These are phyloP conservation scores for Candida mattraensis DNA, from an alignment of 805 yeast species.

Conservation along the genomic window DNA sequence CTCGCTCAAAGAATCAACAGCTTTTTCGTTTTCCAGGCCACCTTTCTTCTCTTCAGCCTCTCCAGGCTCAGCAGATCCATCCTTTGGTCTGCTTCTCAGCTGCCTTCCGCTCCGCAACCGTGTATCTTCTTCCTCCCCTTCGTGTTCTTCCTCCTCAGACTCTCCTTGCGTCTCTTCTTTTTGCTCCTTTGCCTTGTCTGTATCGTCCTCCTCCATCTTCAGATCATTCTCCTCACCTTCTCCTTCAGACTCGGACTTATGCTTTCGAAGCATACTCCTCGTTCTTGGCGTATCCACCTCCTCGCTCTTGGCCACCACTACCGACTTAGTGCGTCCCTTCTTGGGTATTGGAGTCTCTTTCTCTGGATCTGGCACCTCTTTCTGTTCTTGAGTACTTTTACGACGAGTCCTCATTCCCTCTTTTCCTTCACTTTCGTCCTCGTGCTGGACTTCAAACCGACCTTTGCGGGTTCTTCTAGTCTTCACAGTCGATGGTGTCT, in stretches of 20 bases:
- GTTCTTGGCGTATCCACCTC: slow-evolving; percentile 10
- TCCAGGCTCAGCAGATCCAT: slow-evolving; percentile 8
- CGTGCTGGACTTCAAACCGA: slow-evolving; percentile 4
- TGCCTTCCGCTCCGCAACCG: slow-evolving; percentile 11
- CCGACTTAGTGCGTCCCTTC: slow-evolving; percentile 8
- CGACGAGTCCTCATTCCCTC: slow-evolving; percentile 5
- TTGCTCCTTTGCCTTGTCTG: slow-evolving; percentile 2
- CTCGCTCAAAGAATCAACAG: too few relatives aligned
- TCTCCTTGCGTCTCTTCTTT: slow-evolving; percentile 3
- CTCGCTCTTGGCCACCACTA: slow-evolving; percentile 4
- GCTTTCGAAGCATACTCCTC: slow-evolving; percentile 3
- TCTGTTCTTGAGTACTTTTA: slow-evolving; percentile 1
- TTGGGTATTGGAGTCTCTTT: slow-evolving; percentile 9
- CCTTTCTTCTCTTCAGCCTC: slow-evolving; percentile 3
- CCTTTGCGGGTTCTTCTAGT: slow-evolving; percentile 6
- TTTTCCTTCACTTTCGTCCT: slow-evolving; percentile 3
- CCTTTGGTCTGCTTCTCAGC: slow-evolving; percentile 12
- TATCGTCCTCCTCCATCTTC: slow-evolving; percentile 2
- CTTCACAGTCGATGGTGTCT: slow-evolving; percentile 7
- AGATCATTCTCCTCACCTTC: slow-evolving; percentile 5
- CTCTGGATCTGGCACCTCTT: slow-evolving; percentile 5
- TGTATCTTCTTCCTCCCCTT: slow-evolving; percentile 7
- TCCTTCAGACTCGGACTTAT: slow-evolving; percentile 7
- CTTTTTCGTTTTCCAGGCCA: slow-evolving; percentile 3
- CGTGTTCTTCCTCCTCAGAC: slow-evolving; percentile 7